Evolutionary conservation across 176 grass and related monocot species (phyloP).

Genomic region (Musa schizocarpa): DNA sequence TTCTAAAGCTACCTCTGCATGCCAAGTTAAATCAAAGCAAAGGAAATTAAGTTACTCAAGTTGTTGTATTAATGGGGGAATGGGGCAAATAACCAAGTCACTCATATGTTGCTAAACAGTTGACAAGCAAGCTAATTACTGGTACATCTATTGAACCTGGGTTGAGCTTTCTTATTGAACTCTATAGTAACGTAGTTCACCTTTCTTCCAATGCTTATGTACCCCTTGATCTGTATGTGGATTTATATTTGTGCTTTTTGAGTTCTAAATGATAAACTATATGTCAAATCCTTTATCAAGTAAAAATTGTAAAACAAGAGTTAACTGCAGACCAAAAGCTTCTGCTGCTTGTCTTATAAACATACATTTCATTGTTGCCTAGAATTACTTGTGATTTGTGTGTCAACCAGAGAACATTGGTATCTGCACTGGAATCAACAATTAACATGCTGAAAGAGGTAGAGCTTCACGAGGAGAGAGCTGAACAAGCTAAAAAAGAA

Average conservation of each 20-base stretch:
- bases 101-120: too few species aligned
- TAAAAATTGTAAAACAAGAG: not conserved
- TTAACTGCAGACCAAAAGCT: not conserved
- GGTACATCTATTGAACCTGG: too few species aligned
- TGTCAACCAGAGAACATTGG: slow-evolving; percentile 34
- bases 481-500: slow-evolving; percentile 34
- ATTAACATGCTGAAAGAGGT: slow-evolving; percentile 51
- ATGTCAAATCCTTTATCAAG: not conserved
- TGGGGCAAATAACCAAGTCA: too few species aligned
- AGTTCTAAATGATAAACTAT: not conserved
- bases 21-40: too few species aligned
- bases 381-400: not conserved
- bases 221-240: not conserved
- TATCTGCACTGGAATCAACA: slow-evolving; percentile 33
- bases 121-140: too few species aligned
- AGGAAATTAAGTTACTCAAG: too few species aligned
- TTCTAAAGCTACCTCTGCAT: too few species aligned
- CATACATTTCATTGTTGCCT: not conserved
- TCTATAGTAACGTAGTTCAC: too few species aligned
- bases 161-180: too few species aligned
- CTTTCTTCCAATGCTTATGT: not conserved
- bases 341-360: slow-evolving; percentile 10
- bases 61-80: too few species aligned
- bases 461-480: slow-evolving; percentile 48
- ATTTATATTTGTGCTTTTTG: not conserved